A percentile compares a stretch with the other conserved stretches of the same genome.
These are phyloP conservation scores for Xylaria telfairii DNA, from an alignment of 495 filamentous ascomycete species.

Conservation along the genomic window DNA sequence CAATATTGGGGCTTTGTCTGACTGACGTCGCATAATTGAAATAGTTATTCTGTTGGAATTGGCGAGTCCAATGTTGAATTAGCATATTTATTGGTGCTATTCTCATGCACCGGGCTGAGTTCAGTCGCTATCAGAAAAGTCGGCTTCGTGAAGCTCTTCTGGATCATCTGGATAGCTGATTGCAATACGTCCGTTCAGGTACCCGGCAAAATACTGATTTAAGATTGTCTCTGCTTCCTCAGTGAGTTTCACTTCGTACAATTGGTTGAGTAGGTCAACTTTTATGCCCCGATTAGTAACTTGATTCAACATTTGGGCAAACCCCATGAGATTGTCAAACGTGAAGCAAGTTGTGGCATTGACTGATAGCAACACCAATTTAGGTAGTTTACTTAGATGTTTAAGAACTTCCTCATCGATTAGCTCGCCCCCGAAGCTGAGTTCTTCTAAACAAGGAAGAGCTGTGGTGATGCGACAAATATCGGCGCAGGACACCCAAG, in stretches of 20 bases:
- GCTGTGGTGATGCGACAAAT: constrained; percentile 30
- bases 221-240: constrained; percentile 30
- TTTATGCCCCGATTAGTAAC: constrained; percentile 40
- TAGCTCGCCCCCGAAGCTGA: constrained; percentile 62
- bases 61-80: neutral
- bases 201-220: constrained; percentile 23
- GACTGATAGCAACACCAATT: constrained; percentile 55
- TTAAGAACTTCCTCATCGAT: constrained; percentile 57
- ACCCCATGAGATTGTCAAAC: constrained; percentile 50
- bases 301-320: constrained; percentile 50
- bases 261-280: constrained; percentile 38
- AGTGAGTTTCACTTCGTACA: constrained; percentile 30
- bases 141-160: constrained; percentile 41
- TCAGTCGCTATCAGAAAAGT: constrained; percentile 40
- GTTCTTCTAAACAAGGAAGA: constrained; percentile 58
- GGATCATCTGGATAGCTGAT: constrained; percentile 40
- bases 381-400: constrained; percentile 43
- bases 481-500: constrained; percentile 26
- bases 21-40: no score
- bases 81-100: neutral
- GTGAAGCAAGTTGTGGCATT: constrained; percentile 57
- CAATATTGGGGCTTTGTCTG: neutral
- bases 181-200: constrained; percentile 36
- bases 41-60: neutral
- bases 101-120: neutral